Evolutionary conservation across 306 rosid genomes (phyloP), one percentile per base, ranked within the genome.

Genomic region (Castanopsis chinensis): DNA sequence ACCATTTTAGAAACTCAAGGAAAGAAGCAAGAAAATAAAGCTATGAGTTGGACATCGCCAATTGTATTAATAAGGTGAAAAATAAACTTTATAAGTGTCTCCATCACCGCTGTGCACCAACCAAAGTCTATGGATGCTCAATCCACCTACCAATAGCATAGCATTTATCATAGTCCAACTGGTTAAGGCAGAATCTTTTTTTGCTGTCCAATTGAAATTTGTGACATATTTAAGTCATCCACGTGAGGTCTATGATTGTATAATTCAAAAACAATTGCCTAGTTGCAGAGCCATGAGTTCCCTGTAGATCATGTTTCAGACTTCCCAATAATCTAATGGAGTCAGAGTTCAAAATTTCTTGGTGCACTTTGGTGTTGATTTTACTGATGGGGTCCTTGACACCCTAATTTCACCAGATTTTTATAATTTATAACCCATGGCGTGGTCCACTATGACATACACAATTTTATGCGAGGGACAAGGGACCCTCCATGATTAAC

Each of bases 401-500:
- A 74, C 43, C 21, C 49, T 73, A 77, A 69, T 14, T 28, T 35
- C 59, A 58, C 84, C 81, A 71, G 75, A 77, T 83, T 79, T 84
- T 41, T 41, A 8, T 41, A 41, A 41, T 41, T 41, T 8, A 25
- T 28, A 72, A 81, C 81, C 82, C 18, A 51, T 12, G 41, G 59
- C 3, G 89, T 81, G 89, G 89, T 65, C 94, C 87, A 86, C 35
- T 51, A 7, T 8, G 45, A 41, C 45, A 41, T 2, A 2, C 1
- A 41, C 12, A 41, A 8, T 41, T 41, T 41, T 41, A 41, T 41
- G 45, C 45, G 2, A 41, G 45, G 45, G 45, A 41, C 45, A 41
- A 7, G 45, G 45, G 45, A 11, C 45, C 45, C 45, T 41, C 45
- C 2, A 8, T 41, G 45, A 41, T 41, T 41, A 49, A 4, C 49